Evolutionary conservation across 306 rosid species (phyloP).

Genomic region (Citrullus mucosospermus): DNA sequence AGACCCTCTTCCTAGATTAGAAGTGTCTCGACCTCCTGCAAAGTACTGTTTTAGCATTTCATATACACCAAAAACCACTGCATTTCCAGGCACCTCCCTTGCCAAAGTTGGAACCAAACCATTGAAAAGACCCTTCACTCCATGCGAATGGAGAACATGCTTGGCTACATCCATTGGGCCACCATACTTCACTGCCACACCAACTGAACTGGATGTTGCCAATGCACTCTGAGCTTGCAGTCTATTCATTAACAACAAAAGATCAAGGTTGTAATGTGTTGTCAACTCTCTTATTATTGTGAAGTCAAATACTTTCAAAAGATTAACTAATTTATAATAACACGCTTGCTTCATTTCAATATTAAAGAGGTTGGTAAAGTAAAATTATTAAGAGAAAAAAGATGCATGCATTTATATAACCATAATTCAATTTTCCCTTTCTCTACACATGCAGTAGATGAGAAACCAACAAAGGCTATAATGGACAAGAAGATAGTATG

Average conservation of each 20-base stretch:
- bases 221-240: constrained; percentile 90
- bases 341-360: not conserved
- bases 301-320: not conserved
- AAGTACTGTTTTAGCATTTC: constrained; percentile 55
- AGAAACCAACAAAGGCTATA: not conserved
- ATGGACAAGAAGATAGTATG: not conserved
- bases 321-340: not conserved
- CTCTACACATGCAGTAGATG: not conserved
- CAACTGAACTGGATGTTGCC: constrained; percentile 35
- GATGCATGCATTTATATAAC: not conserved
- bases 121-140: constrained; percentile 68
- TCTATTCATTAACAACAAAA: constrained; percentile 20
- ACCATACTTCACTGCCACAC: constrained; percentile 58
- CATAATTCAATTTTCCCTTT: not conserved
- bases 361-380: not conserved
- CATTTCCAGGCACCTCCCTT: constrained; percentile 89
- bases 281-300: not conserved
- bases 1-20: constrained; percentile 65
- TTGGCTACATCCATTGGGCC: constrained; percentile 92
- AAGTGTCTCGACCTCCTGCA: constrained; percentile 79
- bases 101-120: constrained; percentile 89
- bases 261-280: not conserved
- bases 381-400: not conserved
- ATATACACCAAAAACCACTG: constrained; percentile 71
- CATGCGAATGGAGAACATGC: constrained; percentile 66